Conservation (phyloP, 2,329 filamentous ascomycete genomes). For the Sphaerulina musiva region DNA sequence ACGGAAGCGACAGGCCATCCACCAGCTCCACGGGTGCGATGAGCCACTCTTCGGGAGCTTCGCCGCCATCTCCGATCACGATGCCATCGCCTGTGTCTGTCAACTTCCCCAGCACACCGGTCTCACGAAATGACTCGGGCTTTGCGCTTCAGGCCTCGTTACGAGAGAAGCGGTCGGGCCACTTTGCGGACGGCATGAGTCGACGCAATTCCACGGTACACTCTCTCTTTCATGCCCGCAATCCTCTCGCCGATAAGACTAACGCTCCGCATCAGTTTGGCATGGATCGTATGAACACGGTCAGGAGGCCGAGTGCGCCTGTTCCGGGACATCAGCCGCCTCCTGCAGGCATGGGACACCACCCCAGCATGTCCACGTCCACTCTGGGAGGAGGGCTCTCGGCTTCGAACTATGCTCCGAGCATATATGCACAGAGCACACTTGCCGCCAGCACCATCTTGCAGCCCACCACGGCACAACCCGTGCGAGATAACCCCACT, state of each 20-base stretch:
- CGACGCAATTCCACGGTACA: conserved; percentile 75
- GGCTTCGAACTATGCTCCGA: conserved; percentile 61
- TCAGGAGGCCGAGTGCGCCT: conserved; percentile 59
- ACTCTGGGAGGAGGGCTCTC: conserved; percentile 42
- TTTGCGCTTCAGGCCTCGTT: conserved; percentile 80
- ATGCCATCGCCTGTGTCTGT: conserved; percentile 79
- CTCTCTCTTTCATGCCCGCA: conserved; percentile 27
- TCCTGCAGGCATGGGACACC: conserved; percentile 53
- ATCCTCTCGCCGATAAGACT: conserved; percentile 28
- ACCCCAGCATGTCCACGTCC: conserved; percentile 61
- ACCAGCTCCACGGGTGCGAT: conserved; percentile 53
- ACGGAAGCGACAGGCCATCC: conserved; percentile 63
- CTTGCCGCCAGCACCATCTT: conserved; percentile 79
- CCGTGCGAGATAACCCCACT: conserved; percentile 69
- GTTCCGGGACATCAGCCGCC: conserved; percentile 33
- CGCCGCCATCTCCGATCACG: conserved; percentile 53
- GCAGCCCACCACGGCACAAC: conserved; percentile 75
- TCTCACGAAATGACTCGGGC: conserved; percentile 87
- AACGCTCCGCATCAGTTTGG: conserved; percentile 53
- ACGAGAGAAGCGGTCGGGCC: conserved; percentile 87
- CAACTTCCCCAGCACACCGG: conserved; percentile 70
- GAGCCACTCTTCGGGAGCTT: conserved; percentile 36
- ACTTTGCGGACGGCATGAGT: conserved; percentile 60
- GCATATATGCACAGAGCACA: conserved; percentile 79
- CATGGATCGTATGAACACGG: conserved; percentile 61